Percentiles rank a stretch among this genome's conserved stretches.
phyloP scores from a whole-genome alignment of 352 stramenopile genomes.

The Phytopythium oedochilum region DNA sequence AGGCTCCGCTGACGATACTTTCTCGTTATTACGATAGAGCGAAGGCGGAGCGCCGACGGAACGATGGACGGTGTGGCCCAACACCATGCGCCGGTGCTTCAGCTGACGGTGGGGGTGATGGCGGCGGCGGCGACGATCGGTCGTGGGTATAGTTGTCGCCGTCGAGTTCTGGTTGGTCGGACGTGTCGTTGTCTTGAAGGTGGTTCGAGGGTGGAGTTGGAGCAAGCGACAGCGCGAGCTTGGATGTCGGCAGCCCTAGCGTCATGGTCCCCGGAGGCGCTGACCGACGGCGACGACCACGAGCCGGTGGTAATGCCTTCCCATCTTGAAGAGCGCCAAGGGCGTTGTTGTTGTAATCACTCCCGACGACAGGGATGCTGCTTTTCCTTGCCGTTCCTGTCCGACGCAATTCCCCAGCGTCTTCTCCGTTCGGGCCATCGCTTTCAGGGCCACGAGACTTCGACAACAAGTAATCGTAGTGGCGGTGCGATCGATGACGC shows the following conservation, averaged over 20 bases:
- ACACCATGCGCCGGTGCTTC: not conserved
- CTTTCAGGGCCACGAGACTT: not conserved
- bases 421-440: not conserved
- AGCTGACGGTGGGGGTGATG: not conserved
- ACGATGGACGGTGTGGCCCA: not conserved
- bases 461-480: not conserved
- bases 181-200: not conserved
- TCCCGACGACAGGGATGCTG: not conserved
- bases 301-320: not conserved
- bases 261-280: conserved; percentile 1
- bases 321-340: not conserved
- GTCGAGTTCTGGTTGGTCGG: not conserved
- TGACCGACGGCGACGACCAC: conserved; percentile 1
- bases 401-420: not conserved
- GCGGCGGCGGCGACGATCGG: not conserved
- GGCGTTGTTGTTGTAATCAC: conserved; percentile 1
- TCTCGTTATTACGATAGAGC: not conserved
- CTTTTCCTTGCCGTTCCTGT: not conserved
- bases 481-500: not conserved
- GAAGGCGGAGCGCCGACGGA: conserved; percentile 3
- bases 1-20: too few relatives aligned
- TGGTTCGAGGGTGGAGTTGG: not conserved
- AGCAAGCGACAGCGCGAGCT: not conserved
- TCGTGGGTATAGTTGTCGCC: not conserved
- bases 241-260: not conserved